Evolutionary conservation across 805 yeast genomes (phyloP).

Genomic region (Teunomyces barrocoloradensis): DNA sequence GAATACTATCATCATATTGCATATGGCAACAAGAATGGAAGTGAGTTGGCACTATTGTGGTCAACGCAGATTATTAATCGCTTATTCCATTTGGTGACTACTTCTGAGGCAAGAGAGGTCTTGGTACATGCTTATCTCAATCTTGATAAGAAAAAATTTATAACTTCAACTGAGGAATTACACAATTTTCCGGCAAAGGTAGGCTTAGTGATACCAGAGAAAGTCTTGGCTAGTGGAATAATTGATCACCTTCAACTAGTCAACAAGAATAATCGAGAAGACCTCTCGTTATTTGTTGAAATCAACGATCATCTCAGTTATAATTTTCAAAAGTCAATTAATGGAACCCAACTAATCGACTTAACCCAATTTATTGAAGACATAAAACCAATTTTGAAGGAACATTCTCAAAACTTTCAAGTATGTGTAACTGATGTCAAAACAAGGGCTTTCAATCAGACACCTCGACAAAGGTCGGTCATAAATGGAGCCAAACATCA

Average conservation of each 20-base stretch:
- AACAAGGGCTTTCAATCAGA: slow-evolving; percentile 45
- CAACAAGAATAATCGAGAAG: slow-evolving; percentile 11
- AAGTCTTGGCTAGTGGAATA: slow-evolving; percentile 58
- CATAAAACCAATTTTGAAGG: slow-evolving; percentile 11
- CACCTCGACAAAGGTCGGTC: slow-evolving; percentile 53
- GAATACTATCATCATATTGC: slow-evolving; percentile 1
- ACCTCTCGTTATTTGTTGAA: slow-evolving; percentile 22
- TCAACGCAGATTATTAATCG: slow-evolving; percentile 39
- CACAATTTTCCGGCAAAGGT: neutral
- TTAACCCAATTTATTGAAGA: slow-evolving; percentile 19
- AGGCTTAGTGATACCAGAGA: neutral
- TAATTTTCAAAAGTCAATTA: slow-evolving; percentile 8
- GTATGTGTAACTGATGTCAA: slow-evolving; percentile 50
- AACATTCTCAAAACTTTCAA: slow-evolving; percentile 12
- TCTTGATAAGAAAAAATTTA: slow-evolving; percentile 17
- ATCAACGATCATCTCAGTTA: slow-evolving; percentile 17
- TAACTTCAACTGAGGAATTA: slow-evolving; percentile 4
- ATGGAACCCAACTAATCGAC: slow-evolving; percentile 25
- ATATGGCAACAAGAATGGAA: slow-evolving; percentile 10
- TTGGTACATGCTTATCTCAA: slow-evolving; percentile 53
- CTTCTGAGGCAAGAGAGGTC: slow-evolving; percentile 62
- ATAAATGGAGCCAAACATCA: slow-evolving; percentile 53
- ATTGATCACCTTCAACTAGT: slow-evolving; percentile 47
- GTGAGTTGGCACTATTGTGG: slow-evolving; percentile 33
- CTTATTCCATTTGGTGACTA: slow-evolving; percentile 37